A percentile compares a stretch with the other conserved stretches of the same genome.
These are phyloP conservation scores for Acorus gramineus DNA, from an alignment of 106 monocot genomes.

Conservation along the genomic window DNA sequence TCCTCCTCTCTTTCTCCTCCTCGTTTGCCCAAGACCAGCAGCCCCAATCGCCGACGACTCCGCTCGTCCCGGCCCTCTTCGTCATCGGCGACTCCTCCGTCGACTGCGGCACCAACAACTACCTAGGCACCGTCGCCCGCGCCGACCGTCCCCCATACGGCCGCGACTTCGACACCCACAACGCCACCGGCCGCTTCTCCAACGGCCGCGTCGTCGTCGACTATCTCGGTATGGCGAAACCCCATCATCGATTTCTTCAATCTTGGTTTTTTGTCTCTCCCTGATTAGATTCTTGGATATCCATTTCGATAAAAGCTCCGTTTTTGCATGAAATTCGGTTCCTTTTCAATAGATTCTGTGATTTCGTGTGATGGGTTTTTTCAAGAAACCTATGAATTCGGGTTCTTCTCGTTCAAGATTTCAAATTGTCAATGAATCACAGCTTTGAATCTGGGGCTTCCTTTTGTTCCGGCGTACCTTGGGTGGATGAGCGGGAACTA, in stretches of 20 bases:
- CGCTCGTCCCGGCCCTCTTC: conserved; percentile 61
- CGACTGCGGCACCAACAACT: conserved; percentile 85
- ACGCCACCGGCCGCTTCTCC: conserved; percentile 70
- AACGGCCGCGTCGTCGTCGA: conserved; percentile 85
- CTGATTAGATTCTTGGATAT: too few relatives aligned
- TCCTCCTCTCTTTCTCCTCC: conserved; percentile 7
- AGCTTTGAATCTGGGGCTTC: conserved; percentile 52
- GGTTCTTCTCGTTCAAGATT: neutral
- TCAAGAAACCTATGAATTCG: too few relatives aligned
- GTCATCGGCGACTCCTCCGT: conserved; percentile 82
- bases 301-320: too few relatives aligned
- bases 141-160: conserved; percentile 72
- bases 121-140: conserved; percentile 65
- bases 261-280: neutral
- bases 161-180: conserved; percentile 68
- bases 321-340: too few relatives aligned
- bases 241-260: conserved; percentile 1
- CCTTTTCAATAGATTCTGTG: too few relatives aligned
- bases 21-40: neutral
- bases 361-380: too few relatives aligned
- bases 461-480: conserved; percentile 62
- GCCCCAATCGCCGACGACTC: conserved; percentile 1
- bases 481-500: conserved; percentile 22
- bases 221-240: conserved; percentile 35
- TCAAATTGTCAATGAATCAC: neutral